A percentile compares a stretch with the other conserved stretches of the same genome.
Conservation (phyloP, 495 filamentous ascomycete species). For the Hyaloscypha hepaticicola region DNA sequence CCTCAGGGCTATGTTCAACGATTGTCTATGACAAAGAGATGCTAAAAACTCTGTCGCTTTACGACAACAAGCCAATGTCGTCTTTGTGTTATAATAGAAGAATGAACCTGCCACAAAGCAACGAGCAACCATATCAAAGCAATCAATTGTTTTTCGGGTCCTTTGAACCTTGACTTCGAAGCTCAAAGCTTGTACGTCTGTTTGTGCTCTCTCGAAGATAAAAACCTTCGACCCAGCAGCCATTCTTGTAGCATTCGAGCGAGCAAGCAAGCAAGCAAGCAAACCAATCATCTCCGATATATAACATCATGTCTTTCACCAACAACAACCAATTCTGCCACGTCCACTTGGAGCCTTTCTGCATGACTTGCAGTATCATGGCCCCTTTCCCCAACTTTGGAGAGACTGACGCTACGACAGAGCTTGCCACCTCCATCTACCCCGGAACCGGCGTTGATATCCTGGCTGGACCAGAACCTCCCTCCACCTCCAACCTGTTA, state of each 20-base stretch:
- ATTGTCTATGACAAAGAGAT: too few species aligned
- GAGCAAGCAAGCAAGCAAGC: background rate
- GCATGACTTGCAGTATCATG: background rate
- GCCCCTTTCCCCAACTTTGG: background rate
- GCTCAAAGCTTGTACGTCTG: background rate
- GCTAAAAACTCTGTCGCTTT: too few species aligned
- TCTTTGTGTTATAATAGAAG: too few species aligned
- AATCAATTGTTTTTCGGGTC: background rate
- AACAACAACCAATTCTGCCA: background rate
- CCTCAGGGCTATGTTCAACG: too few species aligned
- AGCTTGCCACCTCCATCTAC: background rate
- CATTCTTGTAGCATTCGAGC: background rate
- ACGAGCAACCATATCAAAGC: background rate
- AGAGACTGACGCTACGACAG: background rate
- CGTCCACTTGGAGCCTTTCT: background rate
- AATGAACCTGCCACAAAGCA: too few species aligned
- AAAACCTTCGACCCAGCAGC: background rate
- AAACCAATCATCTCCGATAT: background rate
- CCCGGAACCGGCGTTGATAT: background rate
- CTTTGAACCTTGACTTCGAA: background rate
- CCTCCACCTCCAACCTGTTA: background rate
- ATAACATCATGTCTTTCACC: background rate
- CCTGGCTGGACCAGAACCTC: background rate
- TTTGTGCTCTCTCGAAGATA: background rate
- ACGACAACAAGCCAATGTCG: too few species aligned